Percentiles rank a stretch among this genome's conserved stretches.
Conservation (phyloP, 306 rosid genomes). For the Rubus parviflorus region DNA sequence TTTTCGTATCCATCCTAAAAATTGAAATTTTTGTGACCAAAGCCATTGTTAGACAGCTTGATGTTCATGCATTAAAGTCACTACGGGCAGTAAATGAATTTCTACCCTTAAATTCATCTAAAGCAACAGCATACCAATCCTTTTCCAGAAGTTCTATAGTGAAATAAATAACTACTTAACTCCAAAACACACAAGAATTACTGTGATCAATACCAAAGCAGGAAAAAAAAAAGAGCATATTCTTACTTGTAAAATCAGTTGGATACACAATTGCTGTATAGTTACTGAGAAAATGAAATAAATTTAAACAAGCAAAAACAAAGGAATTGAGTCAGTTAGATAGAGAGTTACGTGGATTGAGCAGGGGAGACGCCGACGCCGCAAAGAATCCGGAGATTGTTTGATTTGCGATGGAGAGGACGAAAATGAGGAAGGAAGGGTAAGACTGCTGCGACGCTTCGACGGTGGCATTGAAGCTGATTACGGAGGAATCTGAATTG, state of each 20-base stretch:
- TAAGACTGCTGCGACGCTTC: constrained; percentile 15
- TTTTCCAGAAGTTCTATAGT: background rate
- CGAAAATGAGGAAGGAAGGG: constrained; percentile 19
- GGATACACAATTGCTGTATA: background rate
- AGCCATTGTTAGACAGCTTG: background rate
- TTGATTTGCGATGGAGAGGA: constrained; percentile 13
- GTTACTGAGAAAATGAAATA: background rate
- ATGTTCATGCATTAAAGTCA: background rate
- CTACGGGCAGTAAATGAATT: background rate
- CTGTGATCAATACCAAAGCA: background rate
- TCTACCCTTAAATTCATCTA: background rate
- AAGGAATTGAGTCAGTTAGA: background rate
- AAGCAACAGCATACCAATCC: background rate
- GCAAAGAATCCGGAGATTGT: background rate
- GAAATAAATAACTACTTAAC: background rate
- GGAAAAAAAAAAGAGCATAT: background rate
- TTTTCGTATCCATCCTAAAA: too few relatives aligned
- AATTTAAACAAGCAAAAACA: background rate
- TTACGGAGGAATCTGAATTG: constrained; percentile 26
- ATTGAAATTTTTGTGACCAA: background rate
- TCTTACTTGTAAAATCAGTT: background rate
- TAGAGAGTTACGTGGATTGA: constrained; percentile 24
- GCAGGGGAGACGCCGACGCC: constrained; percentile 33
- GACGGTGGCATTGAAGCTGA: constrained; percentile 6
- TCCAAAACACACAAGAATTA: background rate